A percentile compares a stretch with the other conserved stretches of the same genome.
Evolutionary conservation across 2,329 filamentous ascomycete genomes (phyloP).

Genomic region (Sarocladiaceae sp.): DNA sequence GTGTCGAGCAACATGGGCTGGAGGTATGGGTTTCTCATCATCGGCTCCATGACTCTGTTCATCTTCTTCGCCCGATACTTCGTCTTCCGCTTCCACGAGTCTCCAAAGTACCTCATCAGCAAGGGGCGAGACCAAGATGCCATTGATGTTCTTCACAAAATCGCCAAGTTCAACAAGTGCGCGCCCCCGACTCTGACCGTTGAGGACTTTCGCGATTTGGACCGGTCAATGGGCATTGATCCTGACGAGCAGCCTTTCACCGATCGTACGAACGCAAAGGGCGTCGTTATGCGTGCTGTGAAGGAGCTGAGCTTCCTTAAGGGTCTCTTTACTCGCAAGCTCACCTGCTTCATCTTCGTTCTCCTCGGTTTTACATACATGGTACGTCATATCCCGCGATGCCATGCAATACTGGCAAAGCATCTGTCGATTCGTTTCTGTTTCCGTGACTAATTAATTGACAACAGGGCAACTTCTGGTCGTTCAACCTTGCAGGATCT

Average conservation of each 20-base stretch:
- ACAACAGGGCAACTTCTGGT: slow-evolving; percentile 19
- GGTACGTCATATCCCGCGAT: too few relatives aligned
- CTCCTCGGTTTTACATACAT: slow-evolving; percentile 30
- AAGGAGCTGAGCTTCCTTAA: slow-evolving; percentile 5
- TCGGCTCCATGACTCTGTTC: slow-evolving; percentile 37
- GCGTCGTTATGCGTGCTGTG: slow-evolving; percentile 2
- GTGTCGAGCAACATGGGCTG: slow-evolving; percentile 43
- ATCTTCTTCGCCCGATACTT: slow-evolving; percentile 41
- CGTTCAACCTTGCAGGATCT: slow-evolving; percentile 22
- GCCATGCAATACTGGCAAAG: too few relatives aligned
- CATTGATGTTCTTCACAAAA: slow-evolving; percentile 41
- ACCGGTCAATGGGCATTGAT: slow-evolving; percentile 14
- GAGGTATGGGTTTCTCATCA: slow-evolving; percentile 40
- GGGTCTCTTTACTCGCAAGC: slow-evolving; percentile 12
- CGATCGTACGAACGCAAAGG: slow-evolving; percentile 26
- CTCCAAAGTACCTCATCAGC: slow-evolving; percentile 41
- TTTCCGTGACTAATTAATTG: too few relatives aligned
- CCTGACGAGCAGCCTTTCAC: slow-evolving; percentile 29
- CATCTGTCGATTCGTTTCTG: too few relatives aligned
- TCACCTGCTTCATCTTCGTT: slow-evolving; percentile 32
- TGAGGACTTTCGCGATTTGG: slow-evolving; percentile 27
- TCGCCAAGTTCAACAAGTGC: slow-evolving; percentile 36
- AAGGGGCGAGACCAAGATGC: slow-evolving; percentile 41
- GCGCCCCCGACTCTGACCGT: slow-evolving; percentile 27
- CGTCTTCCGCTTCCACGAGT: slow-evolving; percentile 41